A percentile compares a stretch with the other conserved stretches of the same genome.
phyloP scores from a whole-genome alignment of 1,284 basidiomycete species.

The Ceraceosorus bombacis region DNA sequence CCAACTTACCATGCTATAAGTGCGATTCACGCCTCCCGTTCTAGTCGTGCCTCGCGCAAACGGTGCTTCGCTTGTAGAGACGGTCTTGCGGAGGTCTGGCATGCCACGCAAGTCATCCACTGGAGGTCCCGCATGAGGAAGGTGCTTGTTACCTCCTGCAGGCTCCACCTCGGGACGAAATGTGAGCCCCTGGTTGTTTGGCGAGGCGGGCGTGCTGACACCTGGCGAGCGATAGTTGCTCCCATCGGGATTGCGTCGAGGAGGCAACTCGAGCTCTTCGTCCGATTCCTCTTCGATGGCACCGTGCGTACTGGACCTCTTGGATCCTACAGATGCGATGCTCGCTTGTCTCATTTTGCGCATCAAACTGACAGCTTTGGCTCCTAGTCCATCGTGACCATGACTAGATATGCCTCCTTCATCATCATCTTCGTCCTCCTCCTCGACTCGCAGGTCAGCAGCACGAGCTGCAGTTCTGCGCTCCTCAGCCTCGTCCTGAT shows the following conservation, averaged over 20 bases:
- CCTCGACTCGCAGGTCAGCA: no score
- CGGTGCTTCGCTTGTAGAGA: not conserved
- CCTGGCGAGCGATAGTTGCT: not conserved
- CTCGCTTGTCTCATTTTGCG: slow-evolving; percentile 5
- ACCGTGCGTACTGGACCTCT: slow-evolving; percentile 1
- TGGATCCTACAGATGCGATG: slow-evolving; percentile 5
- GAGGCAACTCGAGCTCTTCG: slow-evolving; percentile 3
- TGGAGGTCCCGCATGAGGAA: slow-evolving; percentile 6
- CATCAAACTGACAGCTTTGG: slow-evolving; percentile 1
- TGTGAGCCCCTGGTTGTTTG: slow-evolving; percentile 8
- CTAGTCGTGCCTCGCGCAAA: not conserved
- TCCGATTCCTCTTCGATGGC: slow-evolving; percentile 9
- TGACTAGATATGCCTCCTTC: no score
- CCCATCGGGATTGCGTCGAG: not conserved
- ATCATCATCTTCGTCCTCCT: no score
- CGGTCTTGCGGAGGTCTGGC: not conserved
- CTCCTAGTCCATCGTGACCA: no score
- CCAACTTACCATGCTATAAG: slow-evolving; percentile 21
- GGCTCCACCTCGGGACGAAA: slow-evolving; percentile 14
- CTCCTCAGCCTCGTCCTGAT: slow-evolving; percentile 17
- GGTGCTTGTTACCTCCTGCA: slow-evolving; percentile 13
- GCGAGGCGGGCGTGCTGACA: slow-evolving; percentile 3
- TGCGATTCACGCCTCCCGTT: slow-evolving; percentile 30
- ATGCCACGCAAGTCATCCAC: slow-evolving; percentile 1
- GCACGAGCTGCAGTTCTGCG: not conserved